Evolutionary conservation across 805 yeast species (phyloP).

Genomic region (Cyberlindnera suaveolens): DNA sequence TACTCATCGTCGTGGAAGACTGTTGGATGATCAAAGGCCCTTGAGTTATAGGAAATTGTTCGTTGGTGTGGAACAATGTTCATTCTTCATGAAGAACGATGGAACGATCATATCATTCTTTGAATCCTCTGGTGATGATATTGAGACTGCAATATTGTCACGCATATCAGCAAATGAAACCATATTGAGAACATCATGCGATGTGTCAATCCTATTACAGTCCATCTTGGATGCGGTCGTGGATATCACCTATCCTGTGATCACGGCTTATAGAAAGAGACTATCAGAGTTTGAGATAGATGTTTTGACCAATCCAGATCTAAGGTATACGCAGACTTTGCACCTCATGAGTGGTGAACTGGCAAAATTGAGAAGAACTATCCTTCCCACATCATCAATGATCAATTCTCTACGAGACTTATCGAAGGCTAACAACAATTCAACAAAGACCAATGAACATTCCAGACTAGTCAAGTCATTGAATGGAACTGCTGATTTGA

Average conservation of each 20-base stretch:
- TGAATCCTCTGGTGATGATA: conserved; percentile 48
- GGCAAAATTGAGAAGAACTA: conserved; percentile 38
- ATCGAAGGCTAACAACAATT: conserved; percentile 12
- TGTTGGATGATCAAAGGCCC: conserved; percentile 38
- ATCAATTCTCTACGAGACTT: conserved; percentile 40
- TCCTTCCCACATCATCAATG: conserved; percentile 42
- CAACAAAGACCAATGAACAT: too few relatives aligned
- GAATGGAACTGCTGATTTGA: conserved; percentile 9
- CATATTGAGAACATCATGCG: conserved; percentile 42
- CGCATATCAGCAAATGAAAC: conserved; percentile 42
- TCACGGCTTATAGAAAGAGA: conserved; percentile 43
- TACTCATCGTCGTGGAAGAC: conserved; percentile 11
- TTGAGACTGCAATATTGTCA: conserved; percentile 44
- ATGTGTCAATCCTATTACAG: conserved; percentile 46
- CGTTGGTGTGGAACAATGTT: conserved; percentile 52
- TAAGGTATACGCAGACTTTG: conserved; percentile 44
- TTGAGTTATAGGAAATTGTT: conserved; percentile 34
- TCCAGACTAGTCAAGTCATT: not conserved
- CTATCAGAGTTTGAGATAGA: conserved; percentile 46
- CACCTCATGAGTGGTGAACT: conserved; percentile 51
- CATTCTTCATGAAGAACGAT: conserved; percentile 39
- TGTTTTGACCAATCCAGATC: conserved; percentile 42
- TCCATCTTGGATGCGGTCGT: conserved; percentile 50
- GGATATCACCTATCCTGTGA: conserved; percentile 46
- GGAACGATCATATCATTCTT: conserved; percentile 49